A percentile compares a stretch with the other conserved stretches of the same genome.
phyloP scores from a whole-genome alignment of 2,329 filamentous ascomycete genomes.

The Emmonsia crescens region DNA sequence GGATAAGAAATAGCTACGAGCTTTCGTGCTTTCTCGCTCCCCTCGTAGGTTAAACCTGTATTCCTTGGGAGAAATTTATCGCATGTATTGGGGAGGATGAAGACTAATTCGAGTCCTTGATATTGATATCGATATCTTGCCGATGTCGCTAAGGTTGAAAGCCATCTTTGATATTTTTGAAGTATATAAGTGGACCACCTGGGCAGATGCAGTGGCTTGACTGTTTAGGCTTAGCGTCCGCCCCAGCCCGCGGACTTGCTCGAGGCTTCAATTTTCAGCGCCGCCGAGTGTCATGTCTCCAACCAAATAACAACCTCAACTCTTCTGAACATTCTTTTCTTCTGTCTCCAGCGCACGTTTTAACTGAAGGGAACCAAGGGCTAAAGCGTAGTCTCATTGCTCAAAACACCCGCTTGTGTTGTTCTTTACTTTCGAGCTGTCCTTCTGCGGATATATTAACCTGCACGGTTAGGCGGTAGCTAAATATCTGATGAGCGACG shows the following conservation, averaged over 20 bases:
- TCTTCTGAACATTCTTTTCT: background rate
- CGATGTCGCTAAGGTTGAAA: background rate
- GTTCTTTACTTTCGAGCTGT: background rate
- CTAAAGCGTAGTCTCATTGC: background rate
- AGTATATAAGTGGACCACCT: no score
- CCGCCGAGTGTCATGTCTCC: background rate
- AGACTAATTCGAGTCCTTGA: background rate
- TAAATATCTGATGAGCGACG: background rate
- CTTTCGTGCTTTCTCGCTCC: background rate
- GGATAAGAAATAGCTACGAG: background rate
- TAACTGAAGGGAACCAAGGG: background rate
- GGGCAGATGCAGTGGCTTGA: background rate
- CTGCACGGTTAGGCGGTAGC: background rate
- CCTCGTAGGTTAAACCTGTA: background rate
- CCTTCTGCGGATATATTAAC: background rate
- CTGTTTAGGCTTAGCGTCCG: constrained; percentile 1
- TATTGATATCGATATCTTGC: background rate
- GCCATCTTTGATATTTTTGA: no score
- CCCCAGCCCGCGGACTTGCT: background rate
- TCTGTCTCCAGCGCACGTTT: background rate
- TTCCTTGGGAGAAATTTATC: background rate
- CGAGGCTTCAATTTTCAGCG: background rate
- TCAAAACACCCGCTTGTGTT: background rate
- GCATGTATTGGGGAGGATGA: background rate
- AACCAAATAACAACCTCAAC: background rate